Evolutionary conservation across 176 grass and related monocot genomes (phyloP).

Genomic region (Thinopyrum elongatum): DNA sequence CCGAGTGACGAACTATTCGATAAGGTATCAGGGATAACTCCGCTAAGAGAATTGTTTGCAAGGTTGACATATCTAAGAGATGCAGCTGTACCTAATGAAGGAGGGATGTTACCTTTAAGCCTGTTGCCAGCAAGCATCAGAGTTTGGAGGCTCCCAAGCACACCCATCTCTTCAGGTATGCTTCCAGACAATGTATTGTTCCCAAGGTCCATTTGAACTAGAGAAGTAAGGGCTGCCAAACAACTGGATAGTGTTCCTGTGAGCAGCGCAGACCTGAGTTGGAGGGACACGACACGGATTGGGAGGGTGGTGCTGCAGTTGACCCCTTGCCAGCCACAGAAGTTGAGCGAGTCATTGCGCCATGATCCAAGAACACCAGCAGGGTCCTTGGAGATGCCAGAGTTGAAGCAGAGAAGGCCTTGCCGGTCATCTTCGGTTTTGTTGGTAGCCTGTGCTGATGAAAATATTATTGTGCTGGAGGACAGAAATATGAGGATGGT

Average conservation of each 20-base stretch:
- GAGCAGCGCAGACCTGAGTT: conserved; percentile 2
- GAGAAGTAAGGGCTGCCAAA: conserved; percentile 27
- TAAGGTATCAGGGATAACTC: conserved; percentile 19
- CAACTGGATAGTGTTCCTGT: conserved; percentile 27
- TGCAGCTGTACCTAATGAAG: background rate
- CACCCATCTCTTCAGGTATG: conserved; percentile 18
- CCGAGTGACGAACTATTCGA: background rate
- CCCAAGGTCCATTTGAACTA: conserved; percentile 27
- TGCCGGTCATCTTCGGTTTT: background rate
- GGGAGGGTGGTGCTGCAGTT: background rate
- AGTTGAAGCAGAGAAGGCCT: conserved; percentile 52
- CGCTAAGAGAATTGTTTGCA: conserved; percentile 11
- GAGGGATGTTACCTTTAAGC: conserved; percentile 31
- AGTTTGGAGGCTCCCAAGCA: background rate
- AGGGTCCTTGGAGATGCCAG: conserved; percentile 3
- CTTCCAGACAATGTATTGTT: conserved; percentile 33
- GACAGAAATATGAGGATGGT: conserved; percentile 5
- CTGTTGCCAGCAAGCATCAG: background rate
- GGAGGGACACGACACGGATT: conserved; percentile 26
- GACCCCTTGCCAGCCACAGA: conserved; percentile 50
- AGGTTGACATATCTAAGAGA: conserved; percentile 7
- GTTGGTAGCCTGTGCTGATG: conserved; percentile 33
- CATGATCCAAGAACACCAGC: conserved; percentile 21
- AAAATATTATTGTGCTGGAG: background rate
- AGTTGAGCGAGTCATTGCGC: conserved; percentile 5